Evolutionary conservation across 305 asterid species (phyloP).

Genomic region (Striga hermonthica): DNA sequence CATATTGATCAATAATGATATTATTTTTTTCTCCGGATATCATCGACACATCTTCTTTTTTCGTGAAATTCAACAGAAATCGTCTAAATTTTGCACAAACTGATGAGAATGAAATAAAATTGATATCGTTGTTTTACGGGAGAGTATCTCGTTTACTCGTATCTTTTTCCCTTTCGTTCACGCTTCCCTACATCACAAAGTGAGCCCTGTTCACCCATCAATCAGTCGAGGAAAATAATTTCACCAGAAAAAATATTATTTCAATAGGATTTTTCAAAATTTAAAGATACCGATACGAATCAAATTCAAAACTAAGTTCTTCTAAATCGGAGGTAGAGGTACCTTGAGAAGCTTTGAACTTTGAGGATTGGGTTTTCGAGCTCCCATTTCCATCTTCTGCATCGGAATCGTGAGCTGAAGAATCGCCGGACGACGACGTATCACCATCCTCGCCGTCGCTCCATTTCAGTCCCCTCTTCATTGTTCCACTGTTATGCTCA

Average conservation of each 20-base stretch:
- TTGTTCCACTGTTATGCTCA: background rate
- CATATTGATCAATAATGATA: too few relatives aligned
- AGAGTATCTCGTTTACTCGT: too few relatives aligned
- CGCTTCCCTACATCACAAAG: too few relatives aligned
- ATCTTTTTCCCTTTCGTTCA: background rate
- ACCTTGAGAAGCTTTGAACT: conserved; percentile 52
- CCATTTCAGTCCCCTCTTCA: conserved; percentile 74
- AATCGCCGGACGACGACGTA: conserved; percentile 51
- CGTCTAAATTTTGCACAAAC: too few relatives aligned
- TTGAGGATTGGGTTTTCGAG: conserved; percentile 40
- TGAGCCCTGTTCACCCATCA: background rate
- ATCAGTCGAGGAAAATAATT: background rate
- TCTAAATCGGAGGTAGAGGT: background rate
- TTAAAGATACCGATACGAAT: background rate
- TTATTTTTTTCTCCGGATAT: too few relatives aligned
- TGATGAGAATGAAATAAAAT: too few relatives aligned
- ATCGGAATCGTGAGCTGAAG: conserved; percentile 40
- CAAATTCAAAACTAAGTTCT: background rate
- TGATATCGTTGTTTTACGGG: too few relatives aligned
- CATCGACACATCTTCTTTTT: too few relatives aligned
- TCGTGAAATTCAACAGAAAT: too few relatives aligned
- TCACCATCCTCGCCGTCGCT: conserved; percentile 57
- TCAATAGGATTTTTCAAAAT: too few relatives aligned
- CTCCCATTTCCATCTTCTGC: conserved; percentile 33
- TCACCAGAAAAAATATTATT: background rate